Evolutionary conservation across 2,329 filamentous ascomycete genomes (phyloP).

Genomic region (Talaromyces atroroseus): DNA sequence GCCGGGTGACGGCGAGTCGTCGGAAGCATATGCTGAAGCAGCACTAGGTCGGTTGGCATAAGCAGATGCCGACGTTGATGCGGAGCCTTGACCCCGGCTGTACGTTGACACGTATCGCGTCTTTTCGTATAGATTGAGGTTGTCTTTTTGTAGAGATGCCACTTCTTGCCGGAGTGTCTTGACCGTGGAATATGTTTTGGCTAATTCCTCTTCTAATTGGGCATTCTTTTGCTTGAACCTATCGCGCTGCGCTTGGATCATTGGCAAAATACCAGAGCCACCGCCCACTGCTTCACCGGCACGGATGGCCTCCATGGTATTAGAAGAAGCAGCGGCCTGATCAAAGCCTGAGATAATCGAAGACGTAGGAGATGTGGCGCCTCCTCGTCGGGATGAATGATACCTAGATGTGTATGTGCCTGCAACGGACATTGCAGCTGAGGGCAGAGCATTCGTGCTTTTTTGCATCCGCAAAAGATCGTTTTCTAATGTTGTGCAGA

Average conservation of each 20-base stretch:
- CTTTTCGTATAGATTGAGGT: conserved; percentile 94
- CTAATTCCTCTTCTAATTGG: conserved; percentile 84
- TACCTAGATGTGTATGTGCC: conserved; percentile 83
- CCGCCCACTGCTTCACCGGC: conserved; percentile 65
- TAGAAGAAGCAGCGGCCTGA: conserved; percentile 50
- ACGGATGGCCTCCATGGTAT: conserved; percentile 54
- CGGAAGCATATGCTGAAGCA: conserved; percentile 59
- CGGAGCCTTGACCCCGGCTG: conserved; percentile 59
- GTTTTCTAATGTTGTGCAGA: conserved; percentile 86
- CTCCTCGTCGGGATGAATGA: conserved; percentile 64
- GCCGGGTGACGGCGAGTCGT: conserved; percentile 53
- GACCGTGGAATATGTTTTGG: conserved; percentile 73
- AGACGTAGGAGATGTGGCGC: conserved; percentile 79
- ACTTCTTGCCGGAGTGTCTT: conserved; percentile 87
- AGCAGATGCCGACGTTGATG: conserved; percentile 57
- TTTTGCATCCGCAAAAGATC: conserved; percentile 85
- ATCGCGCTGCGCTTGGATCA: conserved; percentile 96
- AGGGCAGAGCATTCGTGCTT: conserved; percentile 75
- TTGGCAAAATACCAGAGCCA: conserved; percentile 85
- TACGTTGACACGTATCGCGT: conserved; percentile 94
- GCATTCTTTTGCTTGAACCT: conserved; percentile 95
- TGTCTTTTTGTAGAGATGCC: conserved; percentile 89
- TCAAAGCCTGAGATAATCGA: conserved; percentile 98
- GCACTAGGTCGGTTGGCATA: conserved; percentile 66
- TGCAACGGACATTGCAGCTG: conserved; percentile 82